Evolutionary conservation across 2,329 filamentous ascomycete species (phyloP).

Genomic region (Trichocomaceae sp.): DNA sequence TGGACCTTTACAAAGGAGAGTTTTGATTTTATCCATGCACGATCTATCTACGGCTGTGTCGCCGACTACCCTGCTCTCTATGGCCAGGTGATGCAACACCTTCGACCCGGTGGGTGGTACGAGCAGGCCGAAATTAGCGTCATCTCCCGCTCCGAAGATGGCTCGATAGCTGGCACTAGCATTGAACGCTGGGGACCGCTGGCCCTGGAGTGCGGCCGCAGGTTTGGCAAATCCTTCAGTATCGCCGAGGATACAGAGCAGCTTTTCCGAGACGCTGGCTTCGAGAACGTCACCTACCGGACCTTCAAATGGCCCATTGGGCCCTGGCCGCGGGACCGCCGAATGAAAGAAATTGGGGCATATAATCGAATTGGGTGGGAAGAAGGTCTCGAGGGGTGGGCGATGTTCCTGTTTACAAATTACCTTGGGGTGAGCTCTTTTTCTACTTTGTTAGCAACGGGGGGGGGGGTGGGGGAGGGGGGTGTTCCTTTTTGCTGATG

Average conservation of each 20-base stretch:
- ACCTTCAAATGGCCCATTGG: slow-evolving; percentile 5
- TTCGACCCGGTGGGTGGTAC: slow-evolving; percentile 44
- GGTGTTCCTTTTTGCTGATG: neutral
- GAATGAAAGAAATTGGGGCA: neutral
- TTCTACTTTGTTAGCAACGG: neutral
- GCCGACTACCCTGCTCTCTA: slow-evolving; percentile 16
- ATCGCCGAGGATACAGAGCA: neutral
- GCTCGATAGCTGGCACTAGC: neutral
- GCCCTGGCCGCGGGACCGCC: neutral
- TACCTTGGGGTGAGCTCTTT: neutral
- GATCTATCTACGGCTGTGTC: slow-evolving; percentile 15
- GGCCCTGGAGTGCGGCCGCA: neutral
- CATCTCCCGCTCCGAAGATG: slow-evolving; percentile 1
- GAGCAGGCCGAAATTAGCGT: slow-evolving; percentile 23
- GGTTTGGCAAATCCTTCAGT: neutral
- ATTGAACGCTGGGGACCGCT: neutral
- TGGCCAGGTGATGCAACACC: slow-evolving; percentile 20
- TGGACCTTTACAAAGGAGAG: slow-evolving; percentile 18
- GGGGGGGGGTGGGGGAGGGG: neutral
- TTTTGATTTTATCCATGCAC: slow-evolving; percentile 21
- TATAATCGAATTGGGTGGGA: slow-evolving; percentile 5
- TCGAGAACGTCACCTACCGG: neutral
- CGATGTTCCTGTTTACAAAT: slow-evolving; percentile 6
- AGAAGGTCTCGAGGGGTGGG: slow-evolving; percentile 2
- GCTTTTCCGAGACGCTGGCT: neutral